A percentile compares a stretch with the other conserved stretches of the same genome.
phyloP scores from a whole-genome alignment of 2,329 filamentous ascomycete genomes.

The Cyphellophora attinorum region DNA sequence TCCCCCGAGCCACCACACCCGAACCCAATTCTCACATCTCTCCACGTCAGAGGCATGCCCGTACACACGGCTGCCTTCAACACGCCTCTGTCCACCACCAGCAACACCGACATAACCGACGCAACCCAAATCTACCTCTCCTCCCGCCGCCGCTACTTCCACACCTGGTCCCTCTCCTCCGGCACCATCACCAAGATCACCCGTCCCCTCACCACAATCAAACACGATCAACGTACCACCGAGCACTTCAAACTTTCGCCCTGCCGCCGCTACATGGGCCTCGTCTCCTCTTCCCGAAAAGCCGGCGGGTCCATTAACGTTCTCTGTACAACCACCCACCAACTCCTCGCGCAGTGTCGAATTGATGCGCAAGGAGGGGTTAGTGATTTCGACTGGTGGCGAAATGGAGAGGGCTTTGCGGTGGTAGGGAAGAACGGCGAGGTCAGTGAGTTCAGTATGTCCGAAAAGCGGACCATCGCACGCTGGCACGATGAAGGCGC shows the following conservation, averaged over 20 bases:
- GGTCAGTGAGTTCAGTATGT: conserved; percentile 78
- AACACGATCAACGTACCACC: conserved; percentile 75
- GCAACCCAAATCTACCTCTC: conserved; percentile 62
- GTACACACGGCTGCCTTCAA: conserved; percentile 76
- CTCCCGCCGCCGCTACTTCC: conserved; percentile 82
- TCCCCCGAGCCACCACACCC: conserved; percentile 66
- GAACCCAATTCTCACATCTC: conserved; percentile 81
- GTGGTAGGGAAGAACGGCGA: conserved; percentile 81
- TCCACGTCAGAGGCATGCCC: conserved; percentile 78
- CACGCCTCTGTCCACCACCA: conserved; percentile 45
- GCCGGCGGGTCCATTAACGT: conserved; percentile 84
- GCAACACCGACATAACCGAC: conserved; percentile 5
- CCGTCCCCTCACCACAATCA: conserved; percentile 46
- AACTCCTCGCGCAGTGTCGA: conserved; percentile 77
- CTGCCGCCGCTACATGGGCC: conserved; percentile 73
- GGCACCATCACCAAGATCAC: conserved; percentile 74
- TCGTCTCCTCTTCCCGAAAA: conserved; percentile 71
- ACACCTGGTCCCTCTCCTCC: conserved; percentile 80
- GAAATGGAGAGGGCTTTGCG: conserved; percentile 67
- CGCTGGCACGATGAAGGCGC: conserved; percentile 87
- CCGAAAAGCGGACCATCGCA: conserved; percentile 58
- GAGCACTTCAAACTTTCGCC: conserved; percentile 83
- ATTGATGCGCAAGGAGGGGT: conserved; percentile 76
- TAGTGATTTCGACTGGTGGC: conserved; percentile 90
- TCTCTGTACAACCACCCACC: conserved; percentile 66